Base-by-base conservation (phyloP, 2,329 filamentous ascomycete species). In the Emydomyces testavorans region DNA sequence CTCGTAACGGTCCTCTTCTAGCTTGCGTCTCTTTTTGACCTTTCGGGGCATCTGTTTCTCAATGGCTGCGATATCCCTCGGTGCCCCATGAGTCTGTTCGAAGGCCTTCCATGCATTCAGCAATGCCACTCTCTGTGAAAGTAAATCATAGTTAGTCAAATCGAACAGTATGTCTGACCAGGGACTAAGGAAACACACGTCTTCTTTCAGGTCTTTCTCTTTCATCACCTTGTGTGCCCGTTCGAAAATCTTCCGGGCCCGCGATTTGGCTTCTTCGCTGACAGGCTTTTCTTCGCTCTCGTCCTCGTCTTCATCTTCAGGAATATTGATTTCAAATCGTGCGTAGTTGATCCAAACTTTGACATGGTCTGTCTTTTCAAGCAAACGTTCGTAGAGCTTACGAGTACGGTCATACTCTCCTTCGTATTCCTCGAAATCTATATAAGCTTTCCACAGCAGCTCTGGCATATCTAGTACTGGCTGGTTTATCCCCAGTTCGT, bases 271-370 rank as follows among this genome's bases (percentile, higher is more conserved):
- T 50, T 82, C 82, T 18, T 92, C 86, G 66, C 83, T 87, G 60
- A 94, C 77, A 1, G 74, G 70, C 35, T 66, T 66, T 49, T 75
- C 76, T 38, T 76, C 75, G 68, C 82, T 69, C 16, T 77, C 71
- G 18, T 76, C 80, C 35, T 83, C 78, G 45, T 79, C 78, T 16
- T 77, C 73, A 10, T 72, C 77, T 49, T 94, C 88, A 37, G 88
- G 87, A 0, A 94, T 81, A 63, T 92, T 90, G 71, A 96, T 86
- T 67, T 98, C 92, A 61, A 98, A 96, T 65, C 93, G 85, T n/a
- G 92, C 92, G 68, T 90, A 98, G 65, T 85, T 90, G 66, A 92
- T 94, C 92, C 92, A 98, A 51, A 98, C 92, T 73, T 96, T 98
- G 73, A 95, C 88, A 62, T 98, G 92, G 60, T 92, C 83, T n/a